Evolutionary conservation across 441 rosid species (phyloP).

Genomic region (Melastoma candidum): DNA sequence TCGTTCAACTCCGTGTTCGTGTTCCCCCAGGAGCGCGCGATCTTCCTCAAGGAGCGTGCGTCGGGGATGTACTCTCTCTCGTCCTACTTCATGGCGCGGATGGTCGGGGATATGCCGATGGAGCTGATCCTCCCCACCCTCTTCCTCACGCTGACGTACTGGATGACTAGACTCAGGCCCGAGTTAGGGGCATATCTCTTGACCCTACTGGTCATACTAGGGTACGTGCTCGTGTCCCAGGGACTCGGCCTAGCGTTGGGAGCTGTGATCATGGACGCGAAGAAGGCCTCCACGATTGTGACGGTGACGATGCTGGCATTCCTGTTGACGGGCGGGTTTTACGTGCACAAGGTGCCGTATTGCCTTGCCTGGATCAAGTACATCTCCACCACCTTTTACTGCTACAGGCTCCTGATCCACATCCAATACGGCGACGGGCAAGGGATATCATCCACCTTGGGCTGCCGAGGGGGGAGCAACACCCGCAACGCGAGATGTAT

Average conservation of each 20-base stretch:
- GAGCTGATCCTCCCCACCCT: slow-evolving; percentile 78
- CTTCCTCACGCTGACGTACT: slow-evolving; percentile 53
- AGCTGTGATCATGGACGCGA: slow-evolving; percentile 80
- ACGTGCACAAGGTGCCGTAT: slow-evolving; percentile 67
- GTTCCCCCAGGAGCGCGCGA: slow-evolving; percentile 81
- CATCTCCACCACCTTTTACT: slow-evolving; percentile 59
- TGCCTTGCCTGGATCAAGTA: slow-evolving; percentile 74
- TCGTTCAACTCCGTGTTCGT: slow-evolving; percentile 75
- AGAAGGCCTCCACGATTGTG: slow-evolving; percentile 74
- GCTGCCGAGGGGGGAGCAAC: slow-evolving; percentile 24
- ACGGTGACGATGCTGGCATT: slow-evolving; percentile 84
- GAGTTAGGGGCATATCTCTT: slow-evolving; percentile 42
- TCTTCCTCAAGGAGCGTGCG: slow-evolving; percentile 61
- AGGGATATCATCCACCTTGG: slow-evolving; percentile 29
- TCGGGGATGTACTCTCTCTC: slow-evolving; percentile 91
- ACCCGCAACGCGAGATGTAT: slow-evolving; percentile 33
- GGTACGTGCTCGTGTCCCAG: slow-evolving; percentile 71
- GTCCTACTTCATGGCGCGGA: slow-evolving; percentile 80
- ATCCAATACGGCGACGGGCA: slow-evolving; percentile 54
- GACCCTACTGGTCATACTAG: slow-evolving; percentile 52
- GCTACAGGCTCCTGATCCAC: slow-evolving; percentile 47
- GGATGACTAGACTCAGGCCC: slow-evolving; percentile 74
- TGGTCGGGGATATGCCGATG: slow-evolving; percentile 74
- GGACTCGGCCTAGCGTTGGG: slow-evolving; percentile 83
- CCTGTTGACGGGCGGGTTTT: slow-evolving; percentile 71